Evolutionary conservation across 2,329 filamentous ascomycete species (phyloP).

Genomic region (Sordariomycetes sp.): DNA sequence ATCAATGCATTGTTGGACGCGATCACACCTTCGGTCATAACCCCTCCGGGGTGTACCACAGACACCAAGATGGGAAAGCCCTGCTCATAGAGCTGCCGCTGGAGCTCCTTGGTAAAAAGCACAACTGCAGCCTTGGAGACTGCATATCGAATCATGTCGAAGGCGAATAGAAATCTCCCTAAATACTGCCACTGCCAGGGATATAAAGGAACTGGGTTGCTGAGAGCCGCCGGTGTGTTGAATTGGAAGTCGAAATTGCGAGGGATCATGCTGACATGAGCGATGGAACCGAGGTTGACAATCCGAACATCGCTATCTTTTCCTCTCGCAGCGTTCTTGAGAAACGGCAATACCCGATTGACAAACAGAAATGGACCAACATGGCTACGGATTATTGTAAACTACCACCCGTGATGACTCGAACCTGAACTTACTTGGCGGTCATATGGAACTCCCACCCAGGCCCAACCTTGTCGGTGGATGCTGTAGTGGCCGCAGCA

Average conservation of each 20-base stretch:
- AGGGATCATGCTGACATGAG: conserved; percentile 8
- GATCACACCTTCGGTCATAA: too few relatives aligned
- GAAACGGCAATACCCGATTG: conserved; percentile 15
- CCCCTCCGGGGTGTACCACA: conserved; percentile 11
- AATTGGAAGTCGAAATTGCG: conserved; percentile 11
- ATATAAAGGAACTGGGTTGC: conserved; percentile 4
- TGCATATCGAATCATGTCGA: conserved; percentile 14
- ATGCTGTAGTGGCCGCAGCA: too few relatives aligned
- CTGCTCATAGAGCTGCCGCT: conserved; percentile 9
- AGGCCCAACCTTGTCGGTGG: conserved; percentile 5
- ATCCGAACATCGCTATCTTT: conserved; percentile 13
- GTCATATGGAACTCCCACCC: conserved; percentile 16
- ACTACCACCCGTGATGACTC: too few relatives aligned
- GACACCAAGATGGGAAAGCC: conserved; percentile 8
- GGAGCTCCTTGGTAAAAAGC: conserved; percentile 13
- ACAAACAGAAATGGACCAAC: conserved; percentile 16
- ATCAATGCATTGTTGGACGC: too few relatives aligned
- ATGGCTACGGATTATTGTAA: too few relatives aligned
- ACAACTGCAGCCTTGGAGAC: conserved; percentile 12
- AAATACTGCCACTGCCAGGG: conserved; percentile 8
- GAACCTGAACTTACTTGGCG: conserved; percentile 8
- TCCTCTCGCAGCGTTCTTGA: conserved; percentile 10
- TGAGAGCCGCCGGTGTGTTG: conserved; percentile 6
- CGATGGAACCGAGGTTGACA: conserved; percentile 12
- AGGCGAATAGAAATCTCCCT: conserved; percentile 5